Evolutionary conservation across 176 grass and related monocot genomes (phyloP).

Genomic region (Carex kokanica): DNA sequence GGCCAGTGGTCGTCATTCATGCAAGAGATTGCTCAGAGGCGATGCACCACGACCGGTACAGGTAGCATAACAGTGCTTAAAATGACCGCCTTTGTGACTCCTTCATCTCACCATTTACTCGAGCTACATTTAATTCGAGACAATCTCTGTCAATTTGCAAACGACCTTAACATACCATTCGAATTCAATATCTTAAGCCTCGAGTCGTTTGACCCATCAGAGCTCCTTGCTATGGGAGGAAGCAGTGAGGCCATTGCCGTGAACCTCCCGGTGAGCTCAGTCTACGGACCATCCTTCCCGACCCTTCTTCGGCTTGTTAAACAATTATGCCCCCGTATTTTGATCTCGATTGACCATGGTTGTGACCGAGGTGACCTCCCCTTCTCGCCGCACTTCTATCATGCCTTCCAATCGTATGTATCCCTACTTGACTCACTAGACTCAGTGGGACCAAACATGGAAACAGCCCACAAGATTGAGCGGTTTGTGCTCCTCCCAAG

Average conservation of each 20-base stretch:
- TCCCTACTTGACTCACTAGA: constrained; percentile 87
- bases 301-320: constrained; percentile 64
- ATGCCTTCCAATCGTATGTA: constrained; percentile 69
- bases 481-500: constrained; percentile 71
- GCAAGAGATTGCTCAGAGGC: constrained; percentile 68
- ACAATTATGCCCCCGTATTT: constrained; percentile 65
- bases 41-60: constrained; percentile 16
- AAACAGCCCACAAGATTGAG: constrained; percentile 66
- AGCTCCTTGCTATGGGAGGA: constrained; percentile 35
- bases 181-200: constrained; percentile 55
- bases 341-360: constrained; percentile 69
- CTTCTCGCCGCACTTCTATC: constrained; percentile 64
- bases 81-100: constrained; percentile 59
- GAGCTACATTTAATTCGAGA: constrained; percentile 67
- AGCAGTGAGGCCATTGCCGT: constrained; percentile 61
- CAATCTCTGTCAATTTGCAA: constrained; percentile 68
- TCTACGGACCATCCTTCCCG: constrained; percentile 40
- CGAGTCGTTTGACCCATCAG: constrained; percentile 46
- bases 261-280: constrained; percentile 58
- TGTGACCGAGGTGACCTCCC: constrained; percentile 64
- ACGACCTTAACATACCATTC: constrained; percentile 59
- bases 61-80: constrained; percentile 41
- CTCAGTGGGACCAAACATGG: constrained; percentile 52
- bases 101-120: constrained; percentile 51
- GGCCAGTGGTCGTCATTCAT: constrained; percentile 91